A percentile compares a stretch with the other conserved stretches of the same genome.
These are phyloP conservation scores for Suhomyces bokatorum DNA, from an alignment of 1,139 yeast genomes.

Conservation along the genomic window DNA sequence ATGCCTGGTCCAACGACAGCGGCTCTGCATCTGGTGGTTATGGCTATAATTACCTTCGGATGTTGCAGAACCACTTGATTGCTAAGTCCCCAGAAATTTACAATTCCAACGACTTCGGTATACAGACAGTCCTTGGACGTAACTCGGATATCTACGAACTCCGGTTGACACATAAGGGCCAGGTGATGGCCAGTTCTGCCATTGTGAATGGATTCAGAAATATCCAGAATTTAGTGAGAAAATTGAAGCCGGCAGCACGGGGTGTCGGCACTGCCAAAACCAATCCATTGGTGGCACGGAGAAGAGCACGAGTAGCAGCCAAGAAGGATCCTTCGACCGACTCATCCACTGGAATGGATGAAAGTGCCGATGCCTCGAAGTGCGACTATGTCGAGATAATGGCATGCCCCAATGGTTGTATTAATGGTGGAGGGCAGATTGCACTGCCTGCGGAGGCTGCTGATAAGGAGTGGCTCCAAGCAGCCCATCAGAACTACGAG, in stretches of 20 bases:
- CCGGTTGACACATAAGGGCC: conserved; percentile 42
- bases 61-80: conserved; percentile 33
- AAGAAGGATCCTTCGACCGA: conserved; percentile 21
- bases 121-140: conserved; percentile 54
- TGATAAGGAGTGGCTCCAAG: conserved; percentile 46
- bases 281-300: conserved; percentile 45
- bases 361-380: conserved; percentile 57
- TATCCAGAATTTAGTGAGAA: conserved; percentile 88
- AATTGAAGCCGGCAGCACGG: conserved; percentile 52
- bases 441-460: conserved; percentile 42
- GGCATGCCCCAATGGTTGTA: conserved; percentile 99
- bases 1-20: conserved; percentile 69
- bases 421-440: conserved; percentile 95
- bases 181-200: conserved; percentile 62
- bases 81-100: conserved; percentile 18
- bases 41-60: conserved; percentile 57
- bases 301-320: conserved; percentile 34
- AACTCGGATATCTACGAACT: conserved; percentile 77
- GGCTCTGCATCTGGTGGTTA: conserved; percentile 95
- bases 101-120: conserved; percentile 18
- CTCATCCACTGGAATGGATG: conserved; percentile 21
- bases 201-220: conserved; percentile 90
- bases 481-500: conserved; percentile 32
- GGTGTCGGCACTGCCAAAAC: conserved; percentile 19
- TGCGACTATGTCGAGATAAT: conserved; percentile 90